A percentile compares a stretch with the other conserved stretches of the same genome.
Evolutionary conservation across 2,329 filamentous ascomycete species (phyloP).

Genomic region (Aurifilum marmelostoma): DNA sequence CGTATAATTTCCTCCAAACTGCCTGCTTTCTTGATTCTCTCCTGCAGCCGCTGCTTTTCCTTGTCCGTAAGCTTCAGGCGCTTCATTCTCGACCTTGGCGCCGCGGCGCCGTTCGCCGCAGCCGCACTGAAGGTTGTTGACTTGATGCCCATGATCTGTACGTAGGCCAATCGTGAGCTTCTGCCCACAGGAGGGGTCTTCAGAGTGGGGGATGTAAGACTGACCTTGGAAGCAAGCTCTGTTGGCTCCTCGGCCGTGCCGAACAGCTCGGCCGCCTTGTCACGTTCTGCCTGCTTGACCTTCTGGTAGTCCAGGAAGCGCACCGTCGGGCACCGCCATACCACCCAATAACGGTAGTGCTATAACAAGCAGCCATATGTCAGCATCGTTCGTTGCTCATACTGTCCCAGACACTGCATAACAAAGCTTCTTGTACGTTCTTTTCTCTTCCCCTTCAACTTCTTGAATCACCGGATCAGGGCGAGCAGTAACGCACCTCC

Average conservation of each 20-base stretch:
- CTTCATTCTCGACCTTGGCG: constrained; percentile 64
- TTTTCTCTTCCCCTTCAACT: constrained; percentile 4
- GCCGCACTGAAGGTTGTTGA: constrained; percentile 70
- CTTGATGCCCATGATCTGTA: constrained; percentile 79
- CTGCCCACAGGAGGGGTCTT: neutral
- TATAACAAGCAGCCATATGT: constrained; percentile 43
- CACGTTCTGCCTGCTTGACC: constrained; percentile 83
- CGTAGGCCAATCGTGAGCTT: constrained; percentile 36
- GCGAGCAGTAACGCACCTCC: constrained; percentile 65
- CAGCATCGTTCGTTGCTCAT: constrained; percentile 4
- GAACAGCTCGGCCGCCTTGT: constrained; percentile 78
- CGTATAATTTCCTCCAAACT: constrained; percentile 87
- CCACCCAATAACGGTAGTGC: constrained; percentile 90
- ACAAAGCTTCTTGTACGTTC: constrained; percentile 10
- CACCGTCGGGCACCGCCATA: constrained; percentile 83
- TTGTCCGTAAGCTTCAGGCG: constrained; percentile 84
- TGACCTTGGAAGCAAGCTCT: constrained; percentile 73
- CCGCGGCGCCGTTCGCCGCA: constrained; percentile 49
- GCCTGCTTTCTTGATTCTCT: constrained; percentile 85
- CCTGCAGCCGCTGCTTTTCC: constrained; percentile 83
- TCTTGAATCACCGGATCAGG: neutral
- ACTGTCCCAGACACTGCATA: neutral
- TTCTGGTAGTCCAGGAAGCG: constrained; percentile 93
- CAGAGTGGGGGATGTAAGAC: neutral
- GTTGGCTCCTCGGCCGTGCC: constrained; percentile 79